Evolutionary conservation across 805 yeast genomes (phyloP), one percentile per base, ranked within the genome.

Genomic region (Wickerhamiella occidentalis): DNA sequence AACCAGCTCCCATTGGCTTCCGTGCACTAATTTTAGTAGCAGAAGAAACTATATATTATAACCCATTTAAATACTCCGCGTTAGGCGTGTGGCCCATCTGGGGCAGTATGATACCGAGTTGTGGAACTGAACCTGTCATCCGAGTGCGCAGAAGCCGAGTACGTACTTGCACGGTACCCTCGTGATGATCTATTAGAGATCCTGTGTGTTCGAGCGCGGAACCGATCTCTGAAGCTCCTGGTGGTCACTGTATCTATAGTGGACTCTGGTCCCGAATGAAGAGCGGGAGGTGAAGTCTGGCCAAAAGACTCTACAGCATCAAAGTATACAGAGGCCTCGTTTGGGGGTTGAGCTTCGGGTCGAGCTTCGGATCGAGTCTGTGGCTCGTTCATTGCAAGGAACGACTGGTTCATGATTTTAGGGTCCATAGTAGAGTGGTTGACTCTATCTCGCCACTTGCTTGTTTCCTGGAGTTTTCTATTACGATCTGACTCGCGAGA

Each of bases 1-100:
- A 35, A 45, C 40, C 47, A 45, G 47, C 35, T 28, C 7, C 22
- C 41, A 2, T 11, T 45, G 22, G 47, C 40, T 15, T 45, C 47
- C 25, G 47, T 28, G 3, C 40, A 33, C 22, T 45, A 43, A 40
- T 15, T 12, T n/a, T 33, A 7, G 19, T 13, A n/a, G 25, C 26
- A 26, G 19, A 9, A 33, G 11, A 9, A 30, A n/a, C 7, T 30
- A 30, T 30, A 12, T 8, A 12, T 12, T 30, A 30, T n/a, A 8
- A 30, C 8, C 15, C n/a, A 12, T 8, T 9, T 25, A 25, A 6
- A 25, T 25, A 25, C 9, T 25, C 28, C 9, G 9, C 28, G 28
- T 9, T 25, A 25, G 6, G 28, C n/a, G n/a, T n/a, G 26, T 8
- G 26, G 26, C 26, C 7, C 26, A 23, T 8, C 26, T 29, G 5